Percentiles rank a stretch among this genome's conserved stretches.
Conservation (phyloP, 257 asterid genomes). For the Solanum peruvianum region DNA sequence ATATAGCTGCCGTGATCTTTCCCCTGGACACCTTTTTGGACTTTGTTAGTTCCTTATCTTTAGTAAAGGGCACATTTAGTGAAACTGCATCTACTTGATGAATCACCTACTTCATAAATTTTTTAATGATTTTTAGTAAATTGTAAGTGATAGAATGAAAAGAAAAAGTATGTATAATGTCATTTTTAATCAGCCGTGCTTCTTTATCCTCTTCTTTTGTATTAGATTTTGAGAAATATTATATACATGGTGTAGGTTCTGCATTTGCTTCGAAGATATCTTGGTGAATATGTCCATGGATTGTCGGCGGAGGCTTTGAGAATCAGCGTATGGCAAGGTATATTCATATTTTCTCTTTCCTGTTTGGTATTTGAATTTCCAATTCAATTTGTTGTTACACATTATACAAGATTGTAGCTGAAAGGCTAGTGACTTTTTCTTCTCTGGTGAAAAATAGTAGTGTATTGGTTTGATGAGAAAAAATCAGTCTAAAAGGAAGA, state of each 20-base stretch:
- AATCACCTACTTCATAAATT: background rate
- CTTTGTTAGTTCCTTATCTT: background rate
- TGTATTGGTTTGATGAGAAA: background rate
- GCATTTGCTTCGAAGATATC: constrained; percentile 94
- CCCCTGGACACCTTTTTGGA: background rate
- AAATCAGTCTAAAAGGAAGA: background rate
- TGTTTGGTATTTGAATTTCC: background rate
- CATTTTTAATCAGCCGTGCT: background rate
- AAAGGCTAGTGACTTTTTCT: background rate
- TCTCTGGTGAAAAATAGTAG: background rate
- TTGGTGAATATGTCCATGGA: constrained; percentile 99
- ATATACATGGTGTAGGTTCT: constrained; percentile 46
- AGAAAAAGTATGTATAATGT: background rate
- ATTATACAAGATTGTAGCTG: background rate
- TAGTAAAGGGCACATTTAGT: background rate
- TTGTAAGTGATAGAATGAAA: background rate
- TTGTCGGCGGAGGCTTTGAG: constrained; percentile 94
- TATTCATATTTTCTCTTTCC: background rate
- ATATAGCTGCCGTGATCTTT: background rate
- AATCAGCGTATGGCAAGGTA: constrained; percentile 98
- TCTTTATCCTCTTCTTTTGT: background rate
- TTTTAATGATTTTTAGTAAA: background rate
- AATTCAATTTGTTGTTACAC: background rate
- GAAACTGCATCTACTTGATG: background rate
- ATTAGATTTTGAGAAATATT: background rate